Evolutionary conservation across 495 filamentous ascomycete species (phyloP).

Genomic region (Aspergillus hancockii): DNA sequence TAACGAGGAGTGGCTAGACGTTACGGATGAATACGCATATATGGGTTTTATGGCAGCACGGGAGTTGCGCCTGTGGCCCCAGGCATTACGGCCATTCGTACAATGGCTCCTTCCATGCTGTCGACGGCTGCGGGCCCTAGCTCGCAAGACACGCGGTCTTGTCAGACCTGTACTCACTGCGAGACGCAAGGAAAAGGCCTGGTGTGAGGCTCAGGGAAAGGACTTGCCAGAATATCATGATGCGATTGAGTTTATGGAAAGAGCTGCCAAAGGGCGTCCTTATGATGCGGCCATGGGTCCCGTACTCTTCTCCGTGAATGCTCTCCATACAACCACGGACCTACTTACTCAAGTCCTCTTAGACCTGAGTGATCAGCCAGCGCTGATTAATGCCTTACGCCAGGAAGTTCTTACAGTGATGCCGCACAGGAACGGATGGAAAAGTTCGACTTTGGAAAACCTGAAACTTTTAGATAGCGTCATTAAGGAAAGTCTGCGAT

Average conservation of each 20-base stretch:
- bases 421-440: constrained; percentile 35
- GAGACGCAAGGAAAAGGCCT: too few species aligned
- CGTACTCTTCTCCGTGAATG: constrained; percentile 22
- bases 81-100: too few species aligned
- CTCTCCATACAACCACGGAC: constrained; percentile 32
- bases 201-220: too few species aligned
- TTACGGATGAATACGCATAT: too few species aligned
- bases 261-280: constrained; percentile 14
- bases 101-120: too few species aligned
- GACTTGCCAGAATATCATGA: constrained; percentile 10
- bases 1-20: too few species aligned
- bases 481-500: constrained; percentile 44
- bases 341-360: constrained; percentile 32
- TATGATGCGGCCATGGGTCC: constrained; percentile 21
- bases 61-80: too few species aligned
- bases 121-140: too few species aligned
- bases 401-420: constrained; percentile 42
- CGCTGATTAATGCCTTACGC: constrained; percentile 35
- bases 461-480: constrained; percentile 49
- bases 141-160: too few species aligned
- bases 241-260: constrained; percentile 27
- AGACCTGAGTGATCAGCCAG: constrained; percentile 38
- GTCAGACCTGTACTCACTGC: too few species aligned
- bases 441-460: constrained; percentile 38
- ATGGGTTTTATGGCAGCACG: too few species aligned